Evolutionary conservation across 2,329 filamentous ascomycete species (phyloP).

Genomic region (Pestalotiopsis sp.): DNA sequence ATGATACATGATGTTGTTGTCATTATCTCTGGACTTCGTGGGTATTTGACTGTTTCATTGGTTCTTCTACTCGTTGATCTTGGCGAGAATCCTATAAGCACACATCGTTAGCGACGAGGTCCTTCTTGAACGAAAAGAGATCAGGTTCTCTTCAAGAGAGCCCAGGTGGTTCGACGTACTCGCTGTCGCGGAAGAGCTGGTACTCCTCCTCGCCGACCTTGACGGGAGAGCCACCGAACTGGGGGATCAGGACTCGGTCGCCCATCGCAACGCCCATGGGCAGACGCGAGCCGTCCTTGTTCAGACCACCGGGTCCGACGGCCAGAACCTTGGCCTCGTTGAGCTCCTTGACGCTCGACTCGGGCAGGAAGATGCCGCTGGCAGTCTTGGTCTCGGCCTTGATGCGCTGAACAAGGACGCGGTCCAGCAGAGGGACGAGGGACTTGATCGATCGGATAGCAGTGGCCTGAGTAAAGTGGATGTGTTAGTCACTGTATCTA

Average conservation of each 20-base stretch:
- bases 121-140: constrained; percentile 11
- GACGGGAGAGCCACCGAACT: constrained; percentile 92
- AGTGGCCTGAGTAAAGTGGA: constrained; percentile 51
- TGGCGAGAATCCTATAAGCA: constrained; percentile 80
- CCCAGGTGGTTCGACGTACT: constrained; percentile 66
- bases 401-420: constrained; percentile 95
- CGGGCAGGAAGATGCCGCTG: constrained; percentile 95
- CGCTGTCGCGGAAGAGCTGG: constrained; percentile 93
- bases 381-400: constrained; percentile 98
- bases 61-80: constrained; percentile 92
- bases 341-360: constrained; percentile 95
- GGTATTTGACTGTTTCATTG: constrained; percentile 3
- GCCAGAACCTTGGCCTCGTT: constrained; percentile 97
- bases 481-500: neutral
- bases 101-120: constrained; percentile 23
- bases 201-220: constrained; percentile 98
- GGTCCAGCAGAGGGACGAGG: constrained; percentile 94
- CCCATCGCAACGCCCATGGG: constrained; percentile 81
- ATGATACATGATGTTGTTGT: constrained; percentile 30
- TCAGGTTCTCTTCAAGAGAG: neutral
- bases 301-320: constrained; percentile 85
- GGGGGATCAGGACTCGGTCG: constrained; percentile 94
- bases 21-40: constrained; percentile 24
- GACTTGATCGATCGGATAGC: constrained; percentile 94
- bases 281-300: constrained; percentile 88